These are phyloP conservation scores for Xanthoparmelia taractica DNA, from an alignment of 495 filamentous ascomycete genomes.

Conservation along the genomic window DNA sequence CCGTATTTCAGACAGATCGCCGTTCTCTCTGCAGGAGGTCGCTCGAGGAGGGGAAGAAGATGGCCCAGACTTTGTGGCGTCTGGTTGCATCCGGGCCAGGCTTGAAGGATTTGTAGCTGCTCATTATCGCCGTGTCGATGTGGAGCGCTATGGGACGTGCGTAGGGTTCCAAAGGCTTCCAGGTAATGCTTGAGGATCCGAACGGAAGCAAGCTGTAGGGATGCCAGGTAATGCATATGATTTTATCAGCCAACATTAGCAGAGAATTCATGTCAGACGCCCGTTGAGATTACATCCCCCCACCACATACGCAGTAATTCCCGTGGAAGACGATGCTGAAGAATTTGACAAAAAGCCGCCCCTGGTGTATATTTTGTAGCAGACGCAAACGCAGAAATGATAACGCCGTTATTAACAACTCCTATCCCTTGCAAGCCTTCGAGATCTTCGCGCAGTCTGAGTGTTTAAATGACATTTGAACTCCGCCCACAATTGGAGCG, in stretches of 20 bases:
- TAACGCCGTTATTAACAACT: conserved; percentile 1
- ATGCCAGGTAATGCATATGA: not conserved
- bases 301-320: not conserved
- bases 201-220: not conserved
- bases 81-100: not conserved
- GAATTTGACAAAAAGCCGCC: conserved; percentile 8
- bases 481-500: not conserved
- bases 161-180: not conserved
- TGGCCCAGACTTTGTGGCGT: not conserved
- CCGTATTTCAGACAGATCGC: not conserved
- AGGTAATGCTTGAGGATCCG: not conserved
- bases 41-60: not conserved
- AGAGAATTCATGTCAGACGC: not conserved
- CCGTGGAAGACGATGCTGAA: not conserved
- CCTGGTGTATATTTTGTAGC: conserved; percentile 4
- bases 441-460: not conserved
- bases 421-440: not conserved
- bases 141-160: not conserved
- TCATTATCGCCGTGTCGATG: not conserved
- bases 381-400: not conserved
- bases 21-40: not conserved
- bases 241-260: conserved; percentile 1
- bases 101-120: not conserved
- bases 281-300: not conserved
- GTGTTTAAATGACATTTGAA: not conserved